Evolutionary conservation across 768 basidiomycete genomes (phyloP).

Genomic region (Lactarius sanguifluus): DNA sequence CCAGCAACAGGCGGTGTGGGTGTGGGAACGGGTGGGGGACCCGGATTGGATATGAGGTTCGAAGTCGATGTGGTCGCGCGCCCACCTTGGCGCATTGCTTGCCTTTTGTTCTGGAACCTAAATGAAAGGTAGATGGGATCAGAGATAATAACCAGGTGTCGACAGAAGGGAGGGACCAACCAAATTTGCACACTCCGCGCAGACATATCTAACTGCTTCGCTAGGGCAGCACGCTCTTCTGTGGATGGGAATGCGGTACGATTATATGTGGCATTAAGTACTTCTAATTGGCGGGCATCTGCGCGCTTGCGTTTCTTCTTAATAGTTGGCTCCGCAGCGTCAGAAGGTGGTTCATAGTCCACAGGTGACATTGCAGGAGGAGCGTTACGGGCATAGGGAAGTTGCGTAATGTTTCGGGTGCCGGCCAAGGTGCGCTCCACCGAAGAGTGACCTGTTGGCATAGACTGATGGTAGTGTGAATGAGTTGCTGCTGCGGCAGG

Average conservation of each 20-base stretch:
- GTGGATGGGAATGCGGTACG: conserved; percentile 87
- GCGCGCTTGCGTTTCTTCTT: conserved; percentile 90
- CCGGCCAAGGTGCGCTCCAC: conserved; percentile 32
- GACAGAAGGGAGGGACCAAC: conserved; percentile 41
- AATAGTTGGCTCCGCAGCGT: conserved; percentile 57
- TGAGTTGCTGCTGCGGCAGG: conserved; percentile 25
- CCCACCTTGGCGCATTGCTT: conserved; percentile 27
- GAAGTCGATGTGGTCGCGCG: conserved; percentile 9
- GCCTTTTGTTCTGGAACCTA: conserved; percentile 30
- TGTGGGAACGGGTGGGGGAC: conserved; percentile 2
- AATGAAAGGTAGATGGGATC: conserved; percentile 1
- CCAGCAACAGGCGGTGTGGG: conserved; percentile 4
- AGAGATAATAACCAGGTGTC: not conserved
- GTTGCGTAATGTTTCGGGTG: conserved; percentile 38
- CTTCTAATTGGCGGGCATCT: conserved; percentile 74
- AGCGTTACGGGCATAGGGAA: conserved; percentile 52
- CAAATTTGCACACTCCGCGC: conserved; percentile 86
- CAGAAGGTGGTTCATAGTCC: conserved; percentile 30
- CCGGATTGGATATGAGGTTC: not conserved
- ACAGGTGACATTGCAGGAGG: conserved; percentile 30
- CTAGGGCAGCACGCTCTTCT: conserved; percentile 76
- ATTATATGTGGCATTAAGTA: conserved; percentile 75
- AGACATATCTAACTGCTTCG: conserved; percentile 78
- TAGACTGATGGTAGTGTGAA: conserved; percentile 27
- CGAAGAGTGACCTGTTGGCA: conserved; percentile 37